These are phyloP conservation scores for Dictyostelium brefeldianum DNA, from an alignment of 78 protist genomes.

Conservation along the genomic window DNA sequence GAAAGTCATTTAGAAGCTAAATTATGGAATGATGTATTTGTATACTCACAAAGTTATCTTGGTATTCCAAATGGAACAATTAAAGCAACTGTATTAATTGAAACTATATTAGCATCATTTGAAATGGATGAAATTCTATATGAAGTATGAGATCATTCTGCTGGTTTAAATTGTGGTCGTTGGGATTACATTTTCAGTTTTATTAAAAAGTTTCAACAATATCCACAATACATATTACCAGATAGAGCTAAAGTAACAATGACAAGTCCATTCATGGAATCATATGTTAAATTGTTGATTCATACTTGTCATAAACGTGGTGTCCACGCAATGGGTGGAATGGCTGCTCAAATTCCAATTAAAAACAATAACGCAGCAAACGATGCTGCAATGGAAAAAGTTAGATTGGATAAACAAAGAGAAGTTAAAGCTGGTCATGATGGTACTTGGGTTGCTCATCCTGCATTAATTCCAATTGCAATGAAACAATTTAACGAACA, in stretches of 20 bases:
- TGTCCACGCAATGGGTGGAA: constrained; percentile 90
- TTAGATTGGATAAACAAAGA: constrained; percentile 82
- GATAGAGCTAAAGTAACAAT: constrained; percentile 83
- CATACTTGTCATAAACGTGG: constrained; percentile 90
- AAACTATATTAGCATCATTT: constrained; percentile 88
- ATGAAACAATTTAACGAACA: constrained; percentile 81
- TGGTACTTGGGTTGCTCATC: constrained; percentile 91
- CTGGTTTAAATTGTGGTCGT: constrained; percentile 91
- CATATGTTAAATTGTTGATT: constrained; percentile 83
- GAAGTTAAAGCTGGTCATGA: constrained; percentile 89
- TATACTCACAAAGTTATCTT: constrained; percentile 50
- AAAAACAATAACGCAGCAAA: constrained; percentile 72
- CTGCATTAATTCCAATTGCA: constrained; percentile 86
- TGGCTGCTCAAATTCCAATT: constrained; percentile 92
- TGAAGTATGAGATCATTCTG: constrained; percentile 85
- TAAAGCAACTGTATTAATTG: constrained; percentile 90
- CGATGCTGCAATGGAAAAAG: constrained; percentile 88
- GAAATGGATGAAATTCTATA: constrained; percentile 92
- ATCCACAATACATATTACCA: constrained; percentile 82
- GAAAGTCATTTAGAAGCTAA: constrained; percentile 88
- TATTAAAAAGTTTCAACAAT: constrained; percentile 84
- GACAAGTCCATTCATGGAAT: constrained; percentile 86
- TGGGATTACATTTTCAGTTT: constrained; percentile 90
- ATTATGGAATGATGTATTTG: constrained; percentile 87
- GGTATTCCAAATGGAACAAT: constrained; percentile 81